Percentiles rank a stretch among this genome's conserved stretches.
Conservation (phyloP, 2,329 filamentous ascomycete genomes). For the Neofusicoccum laricinum region DNA sequence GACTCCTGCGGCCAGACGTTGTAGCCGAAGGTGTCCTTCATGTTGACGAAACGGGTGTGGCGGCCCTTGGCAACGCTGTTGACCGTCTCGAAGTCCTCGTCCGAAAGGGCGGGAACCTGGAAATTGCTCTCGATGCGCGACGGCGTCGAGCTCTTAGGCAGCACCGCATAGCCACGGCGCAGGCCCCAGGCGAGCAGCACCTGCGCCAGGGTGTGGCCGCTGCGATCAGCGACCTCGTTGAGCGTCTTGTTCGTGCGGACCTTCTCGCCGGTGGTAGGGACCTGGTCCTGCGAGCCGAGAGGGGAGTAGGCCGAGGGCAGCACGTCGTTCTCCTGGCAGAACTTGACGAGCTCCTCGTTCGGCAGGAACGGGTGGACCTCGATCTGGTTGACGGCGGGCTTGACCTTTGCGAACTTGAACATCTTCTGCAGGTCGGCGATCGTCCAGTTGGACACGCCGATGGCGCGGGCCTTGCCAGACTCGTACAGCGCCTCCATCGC, state of each 20-base stretch:
- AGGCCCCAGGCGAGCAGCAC: slow-evolving; percentile 80
- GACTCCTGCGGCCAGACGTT: slow-evolving; percentile 54
- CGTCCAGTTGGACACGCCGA: slow-evolving; percentile 73
- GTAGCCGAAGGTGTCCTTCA: slow-evolving; percentile 78
- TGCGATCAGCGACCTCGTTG: slow-evolving; percentile 66
- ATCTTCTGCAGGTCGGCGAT: slow-evolving; percentile 66
- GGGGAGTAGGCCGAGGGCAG: slow-evolving; percentile 65
- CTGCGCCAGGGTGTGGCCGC: slow-evolving; percentile 74
- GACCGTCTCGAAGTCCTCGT: slow-evolving; percentile 56
- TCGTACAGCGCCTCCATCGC: slow-evolving; percentile 62
- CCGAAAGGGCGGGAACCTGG: slow-evolving; percentile 56
- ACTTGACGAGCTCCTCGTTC: slow-evolving; percentile 58
- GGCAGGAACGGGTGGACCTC: slow-evolving; percentile 74
- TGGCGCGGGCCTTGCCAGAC: slow-evolving; percentile 61
- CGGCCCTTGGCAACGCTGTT: slow-evolving; percentile 64
- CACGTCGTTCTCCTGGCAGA: slow-evolving; percentile 59
- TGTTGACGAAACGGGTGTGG: slow-evolving; percentile 72
- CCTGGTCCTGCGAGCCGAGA: slow-evolving; percentile 67
- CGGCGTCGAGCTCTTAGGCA: slow-evolving; percentile 43
- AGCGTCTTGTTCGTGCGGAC: slow-evolving; percentile 66
- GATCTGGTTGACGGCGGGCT: slow-evolving; percentile 70
- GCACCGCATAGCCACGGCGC: slow-evolving; percentile 60
- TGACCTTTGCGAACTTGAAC: slow-evolving; percentile 61
- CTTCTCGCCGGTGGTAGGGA: slow-evolving; percentile 66
- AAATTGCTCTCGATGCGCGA: slow-evolving; percentile 58